Conservation (phyloP, 2,329 filamentous ascomycete species). For the Cercospora sp. region DNA sequence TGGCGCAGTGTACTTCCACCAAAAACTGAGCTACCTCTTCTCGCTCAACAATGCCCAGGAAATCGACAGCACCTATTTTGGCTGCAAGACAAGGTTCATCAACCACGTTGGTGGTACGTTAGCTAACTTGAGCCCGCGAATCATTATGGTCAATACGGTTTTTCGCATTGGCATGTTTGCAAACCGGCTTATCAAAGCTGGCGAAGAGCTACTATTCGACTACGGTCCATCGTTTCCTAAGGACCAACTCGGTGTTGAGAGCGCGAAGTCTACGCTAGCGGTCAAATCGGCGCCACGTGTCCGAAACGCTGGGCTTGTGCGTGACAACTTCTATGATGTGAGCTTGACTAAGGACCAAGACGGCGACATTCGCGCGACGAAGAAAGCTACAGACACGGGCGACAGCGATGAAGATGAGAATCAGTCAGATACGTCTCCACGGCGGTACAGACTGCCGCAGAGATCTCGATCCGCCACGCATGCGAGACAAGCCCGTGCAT, state of each 20-base stretch:
- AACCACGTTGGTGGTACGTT: slow-evolving; percentile 66
- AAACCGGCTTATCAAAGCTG: slow-evolving; percentile 63
- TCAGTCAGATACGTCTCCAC: background rate
- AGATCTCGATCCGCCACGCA: background rate
- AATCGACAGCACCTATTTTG: slow-evolving; percentile 72
- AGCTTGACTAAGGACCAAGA: slow-evolving; percentile 26
- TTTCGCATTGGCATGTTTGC: slow-evolving; percentile 74
- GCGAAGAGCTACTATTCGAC: slow-evolving; percentile 79
- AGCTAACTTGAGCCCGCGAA: slow-evolving; percentile 65
- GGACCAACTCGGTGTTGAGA: slow-evolving; percentile 31
- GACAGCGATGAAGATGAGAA: slow-evolving; percentile 11
- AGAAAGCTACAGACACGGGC: slow-evolving; percentile 14
- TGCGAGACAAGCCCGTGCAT: background rate
- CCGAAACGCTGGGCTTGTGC: slow-evolving; percentile 28
- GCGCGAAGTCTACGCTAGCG: slow-evolving; percentile 2
- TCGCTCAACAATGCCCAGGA: slow-evolving; percentile 54
- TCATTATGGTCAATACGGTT: slow-evolving; percentile 72
- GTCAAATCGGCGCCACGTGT: slow-evolving; percentile 28
- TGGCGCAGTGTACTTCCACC: slow-evolving; percentile 63
- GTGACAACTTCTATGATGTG: slow-evolving; percentile 29
- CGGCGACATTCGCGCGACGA: slow-evolving; percentile 27
- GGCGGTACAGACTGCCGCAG: background rate
- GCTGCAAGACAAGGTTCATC: slow-evolving; percentile 80
- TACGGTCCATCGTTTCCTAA: slow-evolving; percentile 57
- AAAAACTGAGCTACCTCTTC: slow-evolving; percentile 65